Conservation (phyloP, 2,329 filamentous ascomycete genomes). For the Colletotrichum sidae region DNA sequence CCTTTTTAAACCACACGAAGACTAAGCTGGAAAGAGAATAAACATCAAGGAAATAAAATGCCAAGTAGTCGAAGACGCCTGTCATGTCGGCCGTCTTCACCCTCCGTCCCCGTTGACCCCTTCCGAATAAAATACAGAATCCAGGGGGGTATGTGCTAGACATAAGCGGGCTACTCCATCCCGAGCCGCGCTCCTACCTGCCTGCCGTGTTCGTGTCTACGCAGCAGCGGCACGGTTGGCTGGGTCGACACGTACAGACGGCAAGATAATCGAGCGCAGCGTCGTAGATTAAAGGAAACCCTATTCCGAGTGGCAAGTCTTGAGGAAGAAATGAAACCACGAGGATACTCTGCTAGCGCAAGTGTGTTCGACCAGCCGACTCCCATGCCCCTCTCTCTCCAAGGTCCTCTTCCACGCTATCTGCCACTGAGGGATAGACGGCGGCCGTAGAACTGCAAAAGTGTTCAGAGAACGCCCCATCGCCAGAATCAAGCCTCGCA, state of each 20-base stretch:
- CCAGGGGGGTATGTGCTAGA: conserved; percentile 12
- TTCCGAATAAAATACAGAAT: conserved; percentile 54
- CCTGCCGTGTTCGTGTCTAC: conserved; percentile 7
- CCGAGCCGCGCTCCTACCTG: conserved; percentile 2
- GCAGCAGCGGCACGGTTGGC: neutral
- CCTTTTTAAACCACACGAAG: conserved; percentile 31
- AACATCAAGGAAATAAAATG: conserved; percentile 51
- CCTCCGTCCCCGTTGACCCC: conserved; percentile 34
- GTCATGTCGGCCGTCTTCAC: conserved; percentile 44
- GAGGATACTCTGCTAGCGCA: conserved; percentile 33
- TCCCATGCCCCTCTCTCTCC: conserved; percentile 37
- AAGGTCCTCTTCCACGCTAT: conserved; percentile 33
- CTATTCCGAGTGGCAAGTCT: conserved; percentile 32
- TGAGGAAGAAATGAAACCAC: conserved; percentile 34
- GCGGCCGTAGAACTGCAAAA: conserved; percentile 27
- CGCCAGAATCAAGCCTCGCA: conserved; percentile 38
- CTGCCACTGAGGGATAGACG: conserved; percentile 22
- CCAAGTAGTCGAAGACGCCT: conserved; percentile 50
- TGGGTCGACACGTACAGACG: conserved; percentile 15
- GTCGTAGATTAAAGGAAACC: conserved; percentile 46
- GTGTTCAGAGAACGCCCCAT: conserved; percentile 38
- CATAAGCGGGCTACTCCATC: conserved; percentile 16
- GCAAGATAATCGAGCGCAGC: conserved; percentile 40
- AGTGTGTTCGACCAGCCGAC: conserved; percentile 24
- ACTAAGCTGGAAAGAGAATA: conserved; percentile 36